Evolutionary conservation across 2,329 filamentous ascomycete genomes (phyloP), one percentile per base, ranked within the genome.

Genomic region (Trichophyton equinum): DNA sequence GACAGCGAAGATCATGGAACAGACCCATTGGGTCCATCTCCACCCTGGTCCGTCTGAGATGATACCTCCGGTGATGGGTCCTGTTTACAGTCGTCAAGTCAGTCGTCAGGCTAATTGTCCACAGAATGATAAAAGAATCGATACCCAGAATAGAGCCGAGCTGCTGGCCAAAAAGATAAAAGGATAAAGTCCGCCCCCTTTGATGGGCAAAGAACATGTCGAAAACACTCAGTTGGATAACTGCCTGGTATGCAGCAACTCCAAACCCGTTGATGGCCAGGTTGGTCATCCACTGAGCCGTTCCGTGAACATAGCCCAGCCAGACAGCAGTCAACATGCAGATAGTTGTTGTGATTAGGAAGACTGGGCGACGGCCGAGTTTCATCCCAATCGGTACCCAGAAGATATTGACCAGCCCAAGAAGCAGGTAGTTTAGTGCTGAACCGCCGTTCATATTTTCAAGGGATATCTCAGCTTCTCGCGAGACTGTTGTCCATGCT

Each of bases 371-470:
- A 60, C 79, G 76, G n/a, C 80, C 80, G 62, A 79, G 81, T 56
- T 77, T 76, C 18, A 81, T 67, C 0, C 80, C 80, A 33, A 82
- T 66, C 2, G 80, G 79, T 64, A 82, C 79, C 76, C 77, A 81
- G 47, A 82, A 70, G 2, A 82, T 67, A 63, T 76, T 75, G 0
- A 77, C 78, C 78, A 78, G 81, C 2, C 79, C 78, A 25, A 80
- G 74, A 13, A 78, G 72, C 33, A 81, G 66, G 64, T 81, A 81
- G 77, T 80, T 79, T 58, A 77, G 75, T 1, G 80, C 79, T 11
- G 76, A 81, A 6, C 79, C 79, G 7, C 42, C 42, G 18, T 46
- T 46, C 42, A 46, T 46, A 18, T 46, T 46, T 22, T 46, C 42
- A 15, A 46, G 42, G 18, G 42, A 22, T n/a, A 46, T 46, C 42